Conservation (phyloP, 345 rosid species). For the Acer saccharum region DNA sequence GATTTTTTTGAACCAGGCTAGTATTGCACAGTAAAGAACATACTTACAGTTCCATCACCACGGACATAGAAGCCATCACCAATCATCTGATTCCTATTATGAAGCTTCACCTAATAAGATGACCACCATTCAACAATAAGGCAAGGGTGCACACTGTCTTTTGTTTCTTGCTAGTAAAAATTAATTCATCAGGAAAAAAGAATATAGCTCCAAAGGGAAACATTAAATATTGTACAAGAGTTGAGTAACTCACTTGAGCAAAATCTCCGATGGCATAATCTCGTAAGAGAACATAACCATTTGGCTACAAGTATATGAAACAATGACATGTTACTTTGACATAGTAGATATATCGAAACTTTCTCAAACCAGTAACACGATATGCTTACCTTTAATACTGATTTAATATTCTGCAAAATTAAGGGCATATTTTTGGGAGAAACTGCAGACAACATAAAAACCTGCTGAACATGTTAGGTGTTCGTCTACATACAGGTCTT, state of each 20-base stretch:
- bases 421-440: slow-evolving; percentile 55
- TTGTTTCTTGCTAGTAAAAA: neutral
- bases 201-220: neutral
- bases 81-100: slow-evolving; percentile 50
- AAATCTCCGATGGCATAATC: slow-evolving; percentile 61
- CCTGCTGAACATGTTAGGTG: slow-evolving; percentile 38
- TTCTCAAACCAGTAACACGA: neutral
- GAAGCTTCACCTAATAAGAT: slow-evolving; percentile 30
- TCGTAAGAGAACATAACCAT: slow-evolving; percentile 49
- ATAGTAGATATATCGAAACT: neutral
- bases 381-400: slow-evolving; percentile 46
- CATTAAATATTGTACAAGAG: neutral
- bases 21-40: neutral
- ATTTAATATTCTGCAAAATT: slow-evolving; percentile 42
- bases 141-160: neutral
- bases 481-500: neutral
- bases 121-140: slow-evolving; percentile 14
- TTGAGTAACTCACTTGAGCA: slow-evolving; percentile 46
- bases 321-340: slow-evolving; percentile 2
- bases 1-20: neutral
- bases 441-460: slow-evolving; percentile 63
- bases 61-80: slow-evolving; percentile 52
- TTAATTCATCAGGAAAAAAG: neutral
- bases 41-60: slow-evolving; percentile 67
- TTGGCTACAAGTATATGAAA: slow-evolving; percentile 39